These are phyloP conservation scores for Rubroshorea leprosula DNA, from an alignment of 345 rosid genomes.

Conservation along the genomic window DNA sequence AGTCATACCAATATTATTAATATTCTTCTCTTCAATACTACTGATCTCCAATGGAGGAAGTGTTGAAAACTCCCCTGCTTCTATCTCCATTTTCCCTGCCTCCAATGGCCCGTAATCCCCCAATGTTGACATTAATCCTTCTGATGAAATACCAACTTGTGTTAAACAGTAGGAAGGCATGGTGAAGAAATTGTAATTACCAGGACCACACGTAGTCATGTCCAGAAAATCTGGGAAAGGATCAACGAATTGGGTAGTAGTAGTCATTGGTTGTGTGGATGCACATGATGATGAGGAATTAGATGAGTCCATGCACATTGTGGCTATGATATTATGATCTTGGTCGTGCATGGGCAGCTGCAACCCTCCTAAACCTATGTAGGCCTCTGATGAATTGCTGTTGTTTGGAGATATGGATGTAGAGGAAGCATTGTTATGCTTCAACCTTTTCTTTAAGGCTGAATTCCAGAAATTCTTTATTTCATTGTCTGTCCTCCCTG, in stretches of 20 bases:
- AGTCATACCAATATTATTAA: conserved; percentile 9
- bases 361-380: conserved; percentile 23
- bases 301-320: conserved; percentile 48
- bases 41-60: conserved; percentile 48
- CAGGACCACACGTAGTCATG: conserved; percentile 28
- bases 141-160: conserved; percentile 27
- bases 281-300: conserved; percentile 40
- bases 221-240: conserved; percentile 34
- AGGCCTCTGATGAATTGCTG: conserved; percentile 51
- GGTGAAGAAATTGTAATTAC: conserved; percentile 20
- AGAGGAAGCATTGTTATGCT: conserved; percentile 22
- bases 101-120: conserved; percentile 37
- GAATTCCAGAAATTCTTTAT: conserved; percentile 97
- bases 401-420: conserved; percentile 53
- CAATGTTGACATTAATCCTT: conserved; percentile 16
- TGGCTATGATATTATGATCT: conserved; percentile 36
- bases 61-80: conserved; percentile 41
- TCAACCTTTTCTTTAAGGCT: conserved; percentile 65
- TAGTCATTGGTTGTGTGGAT: conserved; percentile 34
- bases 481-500: conserved; percentile 90
- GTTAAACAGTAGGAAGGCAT: conserved; percentile 27
- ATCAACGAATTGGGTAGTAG: conserved; percentile 31
- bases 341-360: conserved; percentile 36
- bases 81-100: conserved; percentile 24
- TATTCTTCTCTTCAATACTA: conserved; percentile 21